phyloP scores from a whole-genome alignment of 345 rosid species.

The Brassica incana region DNA sequence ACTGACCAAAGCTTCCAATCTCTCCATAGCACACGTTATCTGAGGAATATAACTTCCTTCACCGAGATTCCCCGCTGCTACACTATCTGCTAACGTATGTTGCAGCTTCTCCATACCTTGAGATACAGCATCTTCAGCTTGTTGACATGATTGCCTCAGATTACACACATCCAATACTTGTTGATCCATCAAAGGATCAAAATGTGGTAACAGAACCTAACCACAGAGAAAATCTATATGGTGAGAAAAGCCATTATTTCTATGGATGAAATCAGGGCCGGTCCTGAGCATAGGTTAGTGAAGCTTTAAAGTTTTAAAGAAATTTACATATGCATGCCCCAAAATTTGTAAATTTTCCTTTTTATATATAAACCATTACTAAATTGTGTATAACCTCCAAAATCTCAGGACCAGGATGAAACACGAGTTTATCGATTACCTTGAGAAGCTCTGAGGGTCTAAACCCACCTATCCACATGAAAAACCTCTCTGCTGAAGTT shows the following conservation, averaged over 20 bases:
- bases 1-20: conserved; percentile 71
- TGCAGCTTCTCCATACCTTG: conserved; percentile 95
- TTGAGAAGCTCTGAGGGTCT: conserved; percentile 91
- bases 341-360: neutral
- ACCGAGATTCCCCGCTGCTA: conserved; percentile 61
- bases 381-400: neutral
- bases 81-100: conserved; percentile 61
- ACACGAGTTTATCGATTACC: conserved; percentile 41
- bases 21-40: conserved; percentile 66
- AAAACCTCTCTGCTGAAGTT: conserved; percentile 84
- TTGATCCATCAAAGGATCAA: conserved; percentile 65
- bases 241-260: neutral
- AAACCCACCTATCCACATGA: conserved; percentile 95
- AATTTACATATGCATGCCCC: neutral
- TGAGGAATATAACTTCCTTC: conserved; percentile 60
- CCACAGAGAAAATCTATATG: neutral
- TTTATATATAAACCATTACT: neutral
- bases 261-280: neutral
- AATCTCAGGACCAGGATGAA: neutral
- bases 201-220: conserved; percentile 76
- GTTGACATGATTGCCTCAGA: conserved; percentile 73
- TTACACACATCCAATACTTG: conserved; percentile 53
- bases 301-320: too few relatives aligned
- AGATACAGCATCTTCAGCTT: conserved; percentile 92
- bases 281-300: neutral